Evolutionary conservation across 371 early-diverging fungal genomes (phyloP).

Genomic region (Conidiobolus coronatus): DNA sequence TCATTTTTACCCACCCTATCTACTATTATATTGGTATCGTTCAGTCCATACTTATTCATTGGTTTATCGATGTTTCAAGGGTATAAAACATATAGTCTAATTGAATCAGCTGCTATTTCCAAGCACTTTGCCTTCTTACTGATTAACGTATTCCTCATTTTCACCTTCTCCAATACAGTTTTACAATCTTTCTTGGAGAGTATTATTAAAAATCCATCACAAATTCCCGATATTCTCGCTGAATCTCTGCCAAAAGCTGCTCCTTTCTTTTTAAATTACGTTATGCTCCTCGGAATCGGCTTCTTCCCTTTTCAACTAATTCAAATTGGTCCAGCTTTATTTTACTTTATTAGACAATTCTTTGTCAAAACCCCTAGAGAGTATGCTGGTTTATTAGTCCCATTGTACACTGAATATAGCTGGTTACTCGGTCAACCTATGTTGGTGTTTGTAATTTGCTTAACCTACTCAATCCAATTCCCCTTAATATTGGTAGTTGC

Average conservation of each 20-base stretch:
- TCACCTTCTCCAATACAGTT: conserved; percentile 53
- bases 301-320: conserved; percentile 17
- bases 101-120: conserved; percentile 35
- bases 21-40: conserved; percentile 32
- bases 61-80: conserved; percentile 26
- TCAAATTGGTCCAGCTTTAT: conserved; percentile 16
- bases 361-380: conserved; percentile 46
- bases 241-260: conserved; percentile 37
- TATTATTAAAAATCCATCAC: conserved; percentile 32
- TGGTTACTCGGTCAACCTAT: conserved; percentile 46
- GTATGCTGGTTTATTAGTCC: conserved; percentile 23
- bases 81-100: conserved; percentile 26
- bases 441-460: conserved; percentile 56
- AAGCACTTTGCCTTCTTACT: conserved; percentile 74
- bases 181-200: conserved; percentile 46
- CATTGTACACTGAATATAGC: conserved; percentile 37
- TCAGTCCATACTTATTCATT: conserved; percentile 37
- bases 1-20: conserved; percentile 13
- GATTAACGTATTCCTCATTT: conserved; percentile 69
- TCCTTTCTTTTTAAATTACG: conserved; percentile 54
- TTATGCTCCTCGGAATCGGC: conserved; percentile 41
- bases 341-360: conserved; percentile 9
- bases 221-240: conserved; percentile 44
- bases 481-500: conserved; percentile 67
- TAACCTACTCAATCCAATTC: conserved; percentile 67